phyloP scores from a whole-genome alignment of 441 rosid species.

The Eutrema salsugineum region DNA sequence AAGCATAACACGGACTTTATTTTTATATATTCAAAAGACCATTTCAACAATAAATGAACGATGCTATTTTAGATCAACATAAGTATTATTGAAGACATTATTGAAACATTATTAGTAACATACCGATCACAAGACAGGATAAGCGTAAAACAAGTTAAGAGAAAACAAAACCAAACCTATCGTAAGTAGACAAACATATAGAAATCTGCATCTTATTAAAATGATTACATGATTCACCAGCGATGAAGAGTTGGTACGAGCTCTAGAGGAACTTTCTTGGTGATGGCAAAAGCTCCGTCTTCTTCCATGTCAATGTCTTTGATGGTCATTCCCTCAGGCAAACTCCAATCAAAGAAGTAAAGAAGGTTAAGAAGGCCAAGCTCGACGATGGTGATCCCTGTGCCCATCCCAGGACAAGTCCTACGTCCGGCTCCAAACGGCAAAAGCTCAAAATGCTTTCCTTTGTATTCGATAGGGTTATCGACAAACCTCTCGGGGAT shows the following conservation, averaged over 20 bases:
- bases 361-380: conserved; percentile 14
- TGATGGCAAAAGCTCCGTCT: conserved; percentile 12
- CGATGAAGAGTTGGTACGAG: conserved; percentile 14
- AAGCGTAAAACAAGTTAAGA: background rate
- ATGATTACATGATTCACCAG: conserved; percentile 23
- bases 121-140: background rate
- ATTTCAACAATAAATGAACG: background rate
- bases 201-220: background rate
- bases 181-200: background rate
- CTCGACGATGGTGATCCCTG: conserved; percentile 1
- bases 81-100: background rate
- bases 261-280: conserved; percentile 4
- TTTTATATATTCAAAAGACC: background rate
- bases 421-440: conserved; percentile 43
- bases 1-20: background rate
- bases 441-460: conserved; percentile 24
- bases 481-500: conserved; percentile 13
- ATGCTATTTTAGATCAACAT: background rate
- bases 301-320: conserved; percentile 41
- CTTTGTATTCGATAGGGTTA: conserved; percentile 1
- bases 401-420: conserved; percentile 10
- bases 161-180: background rate
- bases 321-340: conserved; percentile 31
- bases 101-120: background rate
- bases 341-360: conserved; percentile 24